Conservation (phyloP, 768 basidiomycete species). For the Tremella yokohamensis region DNA sequence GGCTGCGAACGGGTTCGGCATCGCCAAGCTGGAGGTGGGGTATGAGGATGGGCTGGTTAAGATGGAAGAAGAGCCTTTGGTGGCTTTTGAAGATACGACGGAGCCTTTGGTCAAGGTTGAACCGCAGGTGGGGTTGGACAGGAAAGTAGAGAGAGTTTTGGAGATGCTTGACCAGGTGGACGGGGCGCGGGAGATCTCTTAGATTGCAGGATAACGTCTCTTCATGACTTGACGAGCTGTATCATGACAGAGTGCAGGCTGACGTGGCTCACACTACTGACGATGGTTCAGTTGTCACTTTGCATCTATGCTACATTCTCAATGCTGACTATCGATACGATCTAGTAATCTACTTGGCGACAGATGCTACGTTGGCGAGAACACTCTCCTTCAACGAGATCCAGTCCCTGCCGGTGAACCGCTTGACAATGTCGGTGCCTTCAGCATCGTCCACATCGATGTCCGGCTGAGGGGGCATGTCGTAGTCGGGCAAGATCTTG, state of each 20-base stretch:
- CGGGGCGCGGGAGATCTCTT: neutral
- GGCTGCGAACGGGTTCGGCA: neutral
- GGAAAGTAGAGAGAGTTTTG: slow-evolving; percentile 2
- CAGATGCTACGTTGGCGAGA: neutral
- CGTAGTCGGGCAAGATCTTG: neutral
- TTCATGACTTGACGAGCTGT: no score
- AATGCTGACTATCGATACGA: no score
- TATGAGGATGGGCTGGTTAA: slow-evolving; percentile 13
- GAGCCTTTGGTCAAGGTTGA: neutral
- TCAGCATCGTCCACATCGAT: slow-evolving; percentile 1
- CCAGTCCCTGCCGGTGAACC: slow-evolving; percentile 7
- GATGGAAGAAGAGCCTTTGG: slow-evolving; percentile 5
- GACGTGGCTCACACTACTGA: no score
- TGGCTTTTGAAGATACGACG: neutral
- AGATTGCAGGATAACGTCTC: no score
- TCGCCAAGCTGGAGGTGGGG: slow-evolving; percentile 24
- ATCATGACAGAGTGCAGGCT: no score
- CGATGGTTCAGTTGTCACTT: no score
- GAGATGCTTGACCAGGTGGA: slow-evolving; percentile 5
- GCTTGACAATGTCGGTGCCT: slow-evolving; percentile 1
- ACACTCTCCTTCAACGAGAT: slow-evolving; percentile 4
- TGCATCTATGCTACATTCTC: no score
- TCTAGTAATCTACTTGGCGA: neutral
- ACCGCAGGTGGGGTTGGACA: neutral
- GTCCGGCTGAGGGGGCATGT: neutral